Evolutionary conservation across 495 filamentous ascomycete species (phyloP).

Genomic region (Annulohypoxylon moriforme): DNA sequence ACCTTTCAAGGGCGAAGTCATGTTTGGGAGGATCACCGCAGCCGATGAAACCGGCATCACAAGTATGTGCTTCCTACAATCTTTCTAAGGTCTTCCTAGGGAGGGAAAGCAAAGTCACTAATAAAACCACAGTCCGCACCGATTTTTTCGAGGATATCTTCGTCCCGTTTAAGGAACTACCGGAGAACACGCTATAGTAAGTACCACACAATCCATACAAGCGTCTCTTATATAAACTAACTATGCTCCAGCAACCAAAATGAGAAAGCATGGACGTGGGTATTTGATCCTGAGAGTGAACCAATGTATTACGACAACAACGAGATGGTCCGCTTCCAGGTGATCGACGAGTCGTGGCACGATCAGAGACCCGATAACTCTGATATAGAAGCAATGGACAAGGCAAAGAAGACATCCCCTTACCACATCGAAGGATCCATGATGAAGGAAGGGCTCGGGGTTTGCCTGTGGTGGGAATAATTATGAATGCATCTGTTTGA

Average conservation of each 20-base stretch:
- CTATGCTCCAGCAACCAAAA: constrained; percentile 64
- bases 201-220: constrained; percentile 44
- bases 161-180: constrained; percentile 75
- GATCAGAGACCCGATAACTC: constrained; percentile 83
- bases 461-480: constrained; percentile 66
- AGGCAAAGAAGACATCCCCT: constrained; percentile 64
- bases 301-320: constrained; percentile 86
- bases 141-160: constrained; percentile 94
- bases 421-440: constrained; percentile 76
- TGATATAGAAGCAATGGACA: constrained; percentile 62
- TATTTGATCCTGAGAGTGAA: constrained; percentile 69
- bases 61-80: constrained; percentile 60
- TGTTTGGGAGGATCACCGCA: constrained; percentile 80
- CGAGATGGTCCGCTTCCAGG: constrained; percentile 85
- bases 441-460: constrained; percentile 63
- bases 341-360: constrained; percentile 86
- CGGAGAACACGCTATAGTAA: constrained; percentile 79
- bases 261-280: constrained; percentile 86
- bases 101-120: neutral
- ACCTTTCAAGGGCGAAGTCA: constrained; percentile 91
- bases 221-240: constrained; percentile 24
- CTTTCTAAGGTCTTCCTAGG: too few relatives aligned
- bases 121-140: constrained; percentile 69
- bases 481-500: neutral
- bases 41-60: constrained; percentile 79